Evolutionary conservation across 129 eudicot species (phyloP), one percentile per base, ranked within the genome.

Genomic region (Ambrosia artemisiifolia): DNA sequence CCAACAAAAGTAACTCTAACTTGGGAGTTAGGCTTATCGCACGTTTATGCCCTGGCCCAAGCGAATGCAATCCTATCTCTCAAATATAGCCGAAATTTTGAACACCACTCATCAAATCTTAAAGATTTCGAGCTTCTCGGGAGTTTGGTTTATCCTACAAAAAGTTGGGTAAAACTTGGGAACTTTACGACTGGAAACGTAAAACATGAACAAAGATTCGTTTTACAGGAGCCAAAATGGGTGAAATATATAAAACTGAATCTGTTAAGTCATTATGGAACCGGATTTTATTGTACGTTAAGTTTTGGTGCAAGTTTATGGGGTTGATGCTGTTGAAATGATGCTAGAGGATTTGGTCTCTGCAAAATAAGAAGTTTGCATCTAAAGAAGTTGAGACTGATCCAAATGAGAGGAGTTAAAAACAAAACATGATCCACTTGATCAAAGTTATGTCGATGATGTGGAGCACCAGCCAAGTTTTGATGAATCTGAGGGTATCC

Each of bases 261-360:
- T 70, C 83, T 95, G 46, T 56, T 83, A 55, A 88, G 91, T 80
- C 97, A 95, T 85, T 84, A 90, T 71, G 99, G 97, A 48, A 82
- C 97, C 0, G 99, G 95, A 73, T 95, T 95, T 69, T 95, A 95
- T 49, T 95, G 99, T 65, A 95, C 99, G 9, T 76, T 95, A 59
- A 95, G 97, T 81, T 80, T 85, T 63, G n/a, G 74, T 95, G 3
- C 91, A 95, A 83, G 96, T 95, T 66, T 91, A 86, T 66, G 99
- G 99, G 20, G 97, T 91, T 33, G 99, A 95, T 85, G 99, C 99
- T 46, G 88, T 95, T 67, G 99, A 95, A 80, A 83, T 80, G 79
- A 95, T 95, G 99, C 89, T 95, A 44, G 99, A 95, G 68, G 99
- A 95, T 81, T 82, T 95, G 71, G 84, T 94, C 20, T 82, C 91